Evolutionary conservation across 768 basidiomycete genomes (phyloP), one percentile per base, ranked within the genome.

Genomic region (Trametes cubensis): DNA sequence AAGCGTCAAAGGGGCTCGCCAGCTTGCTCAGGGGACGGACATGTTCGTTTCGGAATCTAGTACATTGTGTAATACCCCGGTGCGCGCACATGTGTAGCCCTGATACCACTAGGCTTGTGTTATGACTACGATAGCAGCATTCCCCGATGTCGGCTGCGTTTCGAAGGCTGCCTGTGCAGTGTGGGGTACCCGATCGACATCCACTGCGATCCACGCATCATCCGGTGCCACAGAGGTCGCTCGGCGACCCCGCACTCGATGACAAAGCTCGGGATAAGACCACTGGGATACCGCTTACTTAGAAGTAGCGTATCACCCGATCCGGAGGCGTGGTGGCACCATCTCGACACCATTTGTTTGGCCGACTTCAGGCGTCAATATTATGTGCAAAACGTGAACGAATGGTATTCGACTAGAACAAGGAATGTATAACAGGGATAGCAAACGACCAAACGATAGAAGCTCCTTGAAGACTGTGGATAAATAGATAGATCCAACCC

Each of bases 51-150:
- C 28, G 58, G 58, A 42, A 59, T 45, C 25, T 59, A 51, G 49
- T 45, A 56, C 51, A 55, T 54, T 47, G 49, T 54, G 61, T 54
- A 49, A 55, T 54, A 60, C 57, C 58, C 58, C 45, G 39, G 48
- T 40, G 42, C n/a, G 40, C 20, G 53, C 39, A 17, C 42, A 34
- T 34, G 34, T 34, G 54, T 62, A 55, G 53, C 58, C 48, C 58
- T 59, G 58, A 59, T 59, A 59, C 58, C 58, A 54, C 51, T 54
- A 38, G 46, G 34, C 13, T 50, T 58, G 47, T 45, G 47, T 45
- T 50, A 20, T 50, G 30, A 18, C 10, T 34, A 34, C 34, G 34
- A 34, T 11, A 34, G 34, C 34, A 34, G 34, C 34, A 11, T 34
- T 34, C 34, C 10, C 34, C 34, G 34, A 11, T 5, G 34, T 11